Evolutionary conservation across 2,329 filamentous ascomycete species (phyloP), one percentile per base, ranked within the genome.

Genomic region (Neonectria magnoliae): DNA sequence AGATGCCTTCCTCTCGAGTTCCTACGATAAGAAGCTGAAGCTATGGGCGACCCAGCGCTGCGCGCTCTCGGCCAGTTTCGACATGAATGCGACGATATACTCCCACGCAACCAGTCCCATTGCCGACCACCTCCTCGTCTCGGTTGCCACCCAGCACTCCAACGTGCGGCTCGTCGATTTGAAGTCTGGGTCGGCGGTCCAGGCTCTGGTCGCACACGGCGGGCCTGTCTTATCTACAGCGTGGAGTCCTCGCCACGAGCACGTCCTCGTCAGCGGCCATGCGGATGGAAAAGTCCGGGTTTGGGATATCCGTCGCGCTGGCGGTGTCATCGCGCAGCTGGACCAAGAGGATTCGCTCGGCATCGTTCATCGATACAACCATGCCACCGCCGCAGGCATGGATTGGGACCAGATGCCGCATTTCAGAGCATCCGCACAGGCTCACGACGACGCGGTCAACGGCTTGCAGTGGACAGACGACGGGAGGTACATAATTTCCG

Each of bases 61-160:
- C 18, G 76, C 81, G 16, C 77, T 88, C 1, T 89, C 90, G 0
- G 90, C 89, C 18, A 87, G 87, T 5, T 94, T 94, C 72, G 83
- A 89, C 64, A 84, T 94, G 25, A 87, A 87, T 56, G 86, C 88
- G 4, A 90, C 90, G 33, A 83, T 93, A 52, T 93, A 93, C 78
- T 90, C 91, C 1, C 94, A 97, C 77, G 89, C 92, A 0, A 85
- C 93, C 27, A 97, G 94, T 1, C 86, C 90, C 45, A 81, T 94
- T 62, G 87, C 93, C 60, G 81, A 88, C 57, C 85, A 94, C 73
- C 84, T 97, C 0, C 86, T 97, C 4, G 92, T 98, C 10, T 94
- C 95, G 10, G 96, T 93, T 73, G 94, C 92, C 1, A 97, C 94
- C 0, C 93, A 97, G 68, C 90, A 96, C 75, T 93, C 93, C 7